A percentile compares a stretch with the other conserved stretches of the same genome.
Conservation (phyloP, 2,329 filamentous ascomycete genomes). For the Trichothecium roseum region DNA sequence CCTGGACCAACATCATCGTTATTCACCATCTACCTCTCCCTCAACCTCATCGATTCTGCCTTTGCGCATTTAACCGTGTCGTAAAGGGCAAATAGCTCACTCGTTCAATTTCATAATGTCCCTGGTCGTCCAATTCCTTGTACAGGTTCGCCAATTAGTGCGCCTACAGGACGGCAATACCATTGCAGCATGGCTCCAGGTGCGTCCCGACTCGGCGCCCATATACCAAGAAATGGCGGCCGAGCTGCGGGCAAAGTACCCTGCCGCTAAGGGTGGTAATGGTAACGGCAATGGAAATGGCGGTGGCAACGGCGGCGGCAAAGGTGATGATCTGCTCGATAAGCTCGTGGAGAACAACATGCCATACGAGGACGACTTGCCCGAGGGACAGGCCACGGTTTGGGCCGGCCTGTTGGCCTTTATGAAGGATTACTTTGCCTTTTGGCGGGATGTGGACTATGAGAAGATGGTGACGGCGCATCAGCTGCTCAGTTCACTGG, state of each 20-base stretch:
- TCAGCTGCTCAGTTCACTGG: conserved; percentile 59
- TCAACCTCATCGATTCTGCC: background rate
- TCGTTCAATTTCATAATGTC: conserved; percentile 33
- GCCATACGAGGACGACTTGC: conserved; percentile 48
- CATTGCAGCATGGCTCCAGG: conserved; percentile 60
- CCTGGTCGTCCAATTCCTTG: conserved; percentile 58
- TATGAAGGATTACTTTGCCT: conserved; percentile 70
- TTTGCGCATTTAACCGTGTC: background rate
- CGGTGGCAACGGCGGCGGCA: background rate
- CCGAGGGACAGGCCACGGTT: conserved; percentile 51
- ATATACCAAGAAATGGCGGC: conserved; percentile 57
- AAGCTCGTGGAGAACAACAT: conserved; percentile 53
- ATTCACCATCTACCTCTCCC: background rate
- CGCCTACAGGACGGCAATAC: conserved; percentile 51
- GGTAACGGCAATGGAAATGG: conserved; percentile 1
- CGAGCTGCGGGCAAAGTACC: conserved; percentile 54
- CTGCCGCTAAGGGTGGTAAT: conserved; percentile 3
- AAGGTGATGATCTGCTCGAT: conserved; percentile 39
- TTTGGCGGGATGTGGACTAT: conserved; percentile 71
- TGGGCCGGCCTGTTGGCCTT: conserved; percentile 75
- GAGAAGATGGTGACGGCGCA: conserved; percentile 68
- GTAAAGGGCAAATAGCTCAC: conserved; percentile 1
- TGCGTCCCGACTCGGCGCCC: conserved; percentile 60
- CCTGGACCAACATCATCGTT: too few species aligned
- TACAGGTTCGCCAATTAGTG: conserved; percentile 46